These are phyloP conservation scores for Gaillardinia entomophila DNA, from an alignment of 805 yeast species.

Conservation along the genomic window DNA sequence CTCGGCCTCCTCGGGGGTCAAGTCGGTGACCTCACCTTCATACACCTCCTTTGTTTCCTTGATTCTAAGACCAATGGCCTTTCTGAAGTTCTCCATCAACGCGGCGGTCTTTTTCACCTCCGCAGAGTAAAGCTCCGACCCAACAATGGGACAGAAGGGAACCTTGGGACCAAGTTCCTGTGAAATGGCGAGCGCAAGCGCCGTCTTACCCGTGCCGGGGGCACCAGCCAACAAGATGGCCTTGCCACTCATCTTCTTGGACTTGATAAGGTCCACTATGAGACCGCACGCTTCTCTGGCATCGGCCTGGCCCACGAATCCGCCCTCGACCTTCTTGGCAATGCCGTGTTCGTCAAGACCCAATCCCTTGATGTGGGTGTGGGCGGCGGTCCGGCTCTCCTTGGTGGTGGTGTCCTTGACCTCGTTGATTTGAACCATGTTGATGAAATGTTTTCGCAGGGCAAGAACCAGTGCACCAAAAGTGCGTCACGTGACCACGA, in stretches of 20 bases:
- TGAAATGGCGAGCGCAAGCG: slow-evolving; percentile 90
- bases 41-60: slow-evolving; percentile 97
- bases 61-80: slow-evolving; percentile 93
- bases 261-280: slow-evolving; percentile 86
- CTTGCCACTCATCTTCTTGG: slow-evolving; percentile 89
- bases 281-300: slow-evolving; percentile 94
- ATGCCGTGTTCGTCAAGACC: slow-evolving; percentile 88
- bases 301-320: slow-evolving; percentile 71
- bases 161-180: slow-evolving; percentile 96
- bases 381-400: slow-evolving; percentile 84
- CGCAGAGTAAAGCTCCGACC: slow-evolving; percentile 89
- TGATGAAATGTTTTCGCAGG: too few species aligned
- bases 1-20: slow-evolving; percentile 93
- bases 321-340: slow-evolving; percentile 83
- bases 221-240: slow-evolving; percentile 96
- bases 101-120: slow-evolving; percentile 97
- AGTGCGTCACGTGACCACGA: too few species aligned
- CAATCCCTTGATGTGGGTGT: slow-evolving; percentile 91
- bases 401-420: slow-evolving; percentile 52
- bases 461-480: too few species aligned
- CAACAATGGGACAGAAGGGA: slow-evolving; percentile 96
- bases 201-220: slow-evolving; percentile 98
- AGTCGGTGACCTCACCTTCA: slow-evolving; percentile 96
- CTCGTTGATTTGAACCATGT: slow-evolving; percentile 75
- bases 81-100: slow-evolving; percentile 91